Conservation (phyloP, 306 rosid species). For the Malus sylvestris region DNA sequence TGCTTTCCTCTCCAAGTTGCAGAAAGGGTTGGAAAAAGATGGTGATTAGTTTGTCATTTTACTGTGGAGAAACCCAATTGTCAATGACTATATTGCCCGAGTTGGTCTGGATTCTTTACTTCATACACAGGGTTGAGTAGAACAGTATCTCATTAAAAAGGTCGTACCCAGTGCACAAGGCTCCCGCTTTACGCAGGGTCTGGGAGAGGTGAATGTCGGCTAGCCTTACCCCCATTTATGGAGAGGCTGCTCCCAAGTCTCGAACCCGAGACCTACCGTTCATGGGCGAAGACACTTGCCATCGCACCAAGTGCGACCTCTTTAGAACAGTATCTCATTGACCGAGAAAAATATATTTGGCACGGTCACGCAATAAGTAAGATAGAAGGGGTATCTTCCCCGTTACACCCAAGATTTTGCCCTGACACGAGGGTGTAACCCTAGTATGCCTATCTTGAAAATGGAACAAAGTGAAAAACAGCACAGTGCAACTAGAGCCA, state of each 20-base stretch:
- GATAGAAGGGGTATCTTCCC: no score
- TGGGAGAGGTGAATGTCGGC: no score
- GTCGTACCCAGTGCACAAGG: no score
- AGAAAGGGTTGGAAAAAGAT: conserved; percentile 26
- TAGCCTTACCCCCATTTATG: no score
- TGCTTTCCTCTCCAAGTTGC: conserved; percentile 45
- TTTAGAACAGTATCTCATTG: conserved; percentile 5
- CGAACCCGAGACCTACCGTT: no score
- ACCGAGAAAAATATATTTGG: not conserved
- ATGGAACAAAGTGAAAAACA: not conserved
- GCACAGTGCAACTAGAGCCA: not conserved
- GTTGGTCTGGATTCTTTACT: conserved; percentile 12
- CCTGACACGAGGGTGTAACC: not conserved
- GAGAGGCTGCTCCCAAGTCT: no score
- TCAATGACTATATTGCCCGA: conserved; percentile 21
- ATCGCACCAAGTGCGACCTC: no score
- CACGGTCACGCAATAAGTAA: not conserved
- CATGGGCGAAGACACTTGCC: no score
- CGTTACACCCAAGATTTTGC: not conserved
- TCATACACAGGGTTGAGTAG: not conserved
- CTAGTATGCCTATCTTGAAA: not conserved
- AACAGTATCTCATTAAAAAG: conserved; percentile 1
- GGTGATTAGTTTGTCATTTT: conserved; percentile 41
- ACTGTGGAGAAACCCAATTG: conserved; percentile 14
- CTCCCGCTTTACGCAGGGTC: no score